Evolutionary conservation across 805 yeast genomes (phyloP).

Genomic region (Pichia rugopelliculosa): DNA sequence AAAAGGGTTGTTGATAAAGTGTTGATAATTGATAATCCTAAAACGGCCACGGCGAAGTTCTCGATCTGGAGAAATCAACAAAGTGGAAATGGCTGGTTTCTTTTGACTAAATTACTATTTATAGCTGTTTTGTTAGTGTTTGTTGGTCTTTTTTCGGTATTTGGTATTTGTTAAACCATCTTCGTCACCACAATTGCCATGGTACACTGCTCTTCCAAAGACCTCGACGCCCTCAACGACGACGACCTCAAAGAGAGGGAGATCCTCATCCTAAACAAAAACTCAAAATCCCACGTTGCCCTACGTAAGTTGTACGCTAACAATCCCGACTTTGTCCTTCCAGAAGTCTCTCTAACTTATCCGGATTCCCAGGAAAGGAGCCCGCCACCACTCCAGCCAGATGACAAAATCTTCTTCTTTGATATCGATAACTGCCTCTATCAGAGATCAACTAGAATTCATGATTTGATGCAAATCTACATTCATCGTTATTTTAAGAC

Average conservation of each 20-base stretch:
- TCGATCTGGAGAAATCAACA: not conserved
- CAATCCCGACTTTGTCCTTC: conserved; percentile 11
- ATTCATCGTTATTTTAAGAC: conserved; percentile 77
- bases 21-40: too few species aligned
- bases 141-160: too few species aligned
- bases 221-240: not conserved
- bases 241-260: conserved; percentile 16
- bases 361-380: conserved; percentile 22
- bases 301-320: not conserved
- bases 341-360: conserved; percentile 23
- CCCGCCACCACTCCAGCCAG: conserved; percentile 16
- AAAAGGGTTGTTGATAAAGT: too few species aligned
- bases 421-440: conserved; percentile 94
- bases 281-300: conserved; percentile 14
- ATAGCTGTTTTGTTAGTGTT: not conserved
- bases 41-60: too few species aligned
- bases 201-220: not conserved
- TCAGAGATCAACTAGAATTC: conserved; percentile 64
- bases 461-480: conserved; percentile 79
- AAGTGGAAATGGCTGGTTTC: not conserved
- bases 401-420: conserved; percentile 53
- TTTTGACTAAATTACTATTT: not conserved
- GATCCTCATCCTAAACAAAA: conserved; percentile 14
- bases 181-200: not conserved
- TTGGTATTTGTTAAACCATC: not conserved